phyloP scores from a whole-genome alignment of 352 stramenopile genomes.

The Peronospora farinosa region DNA sequence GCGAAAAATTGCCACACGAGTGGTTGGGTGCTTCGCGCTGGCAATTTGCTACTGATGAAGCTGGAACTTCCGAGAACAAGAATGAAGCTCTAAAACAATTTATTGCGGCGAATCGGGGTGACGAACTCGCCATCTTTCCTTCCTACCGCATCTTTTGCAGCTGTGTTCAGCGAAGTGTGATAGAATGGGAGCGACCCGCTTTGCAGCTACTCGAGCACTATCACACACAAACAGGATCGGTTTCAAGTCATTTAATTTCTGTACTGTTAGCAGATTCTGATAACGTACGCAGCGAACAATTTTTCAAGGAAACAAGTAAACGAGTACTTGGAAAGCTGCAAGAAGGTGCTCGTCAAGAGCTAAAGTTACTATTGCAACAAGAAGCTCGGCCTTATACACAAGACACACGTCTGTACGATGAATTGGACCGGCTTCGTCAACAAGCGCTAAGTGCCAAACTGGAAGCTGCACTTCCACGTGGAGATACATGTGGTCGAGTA shows the following conservation, averaged over 20 bases:
- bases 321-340: slow-evolving; percentile 10
- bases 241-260: slow-evolving; percentile 17
- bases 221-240: slow-evolving; percentile 12
- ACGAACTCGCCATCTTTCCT: slow-evolving; percentile 13
- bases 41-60: slow-evolving; percentile 4
- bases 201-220: slow-evolving; percentile 27
- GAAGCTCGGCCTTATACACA: slow-evolving; percentile 40
- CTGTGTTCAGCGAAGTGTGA: slow-evolving; percentile 27
- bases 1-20: slow-evolving; percentile 15
- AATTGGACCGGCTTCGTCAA: slow-evolving; percentile 25
- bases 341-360: slow-evolving; percentile 7
- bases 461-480: slow-evolving; percentile 8
- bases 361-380: slow-evolving; percentile 18
- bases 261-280: slow-evolving; percentile 8
- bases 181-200: slow-evolving; percentile 27
- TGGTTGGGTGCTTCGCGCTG: slow-evolving; percentile 24
- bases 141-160: slow-evolving; percentile 37
- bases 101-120: slow-evolving; percentile 24
- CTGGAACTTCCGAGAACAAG: not conserved
- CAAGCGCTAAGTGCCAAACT: slow-evolving; percentile 15
- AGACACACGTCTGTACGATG: slow-evolving; percentile 22
- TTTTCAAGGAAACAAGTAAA: slow-evolving; percentile 15
- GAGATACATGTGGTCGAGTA: slow-evolving; percentile 12
- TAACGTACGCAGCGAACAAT: slow-evolving; percentile 15
- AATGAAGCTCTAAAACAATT: slow-evolving; percentile 19